These are phyloP conservation scores for Physaria fendleri DNA, from an alignment of 345 rosid genomes.

Conservation along the genomic window DNA sequence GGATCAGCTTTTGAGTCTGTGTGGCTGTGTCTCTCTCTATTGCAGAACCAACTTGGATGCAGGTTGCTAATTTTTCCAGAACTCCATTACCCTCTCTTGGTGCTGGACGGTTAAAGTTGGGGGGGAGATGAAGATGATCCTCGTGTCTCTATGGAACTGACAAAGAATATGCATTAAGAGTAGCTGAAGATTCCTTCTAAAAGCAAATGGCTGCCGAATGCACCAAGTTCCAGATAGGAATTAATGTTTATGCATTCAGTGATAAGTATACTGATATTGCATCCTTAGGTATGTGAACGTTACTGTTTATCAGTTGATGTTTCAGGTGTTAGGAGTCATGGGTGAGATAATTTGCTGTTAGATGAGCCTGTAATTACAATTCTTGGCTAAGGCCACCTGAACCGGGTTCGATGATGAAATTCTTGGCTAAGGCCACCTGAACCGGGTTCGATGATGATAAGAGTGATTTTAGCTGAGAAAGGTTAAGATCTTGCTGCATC, in stretches of 20 bases:
- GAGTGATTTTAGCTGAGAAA: too few species aligned
- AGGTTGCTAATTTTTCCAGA: conserved; percentile 86
- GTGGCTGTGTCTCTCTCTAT: conserved; percentile 12
- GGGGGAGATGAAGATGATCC: conserved; percentile 98
- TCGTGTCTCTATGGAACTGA: conserved; percentile 91
- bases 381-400: too few species aligned
- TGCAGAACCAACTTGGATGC: conserved; percentile 92
- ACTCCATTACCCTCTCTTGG: conserved; percentile 94
- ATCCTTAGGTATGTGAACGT: conserved; percentile 65
- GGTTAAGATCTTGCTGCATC: too few species aligned
- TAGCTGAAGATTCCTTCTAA: conserved; percentile 89
- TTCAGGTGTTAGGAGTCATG: conserved; percentile 8
- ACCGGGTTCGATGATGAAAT: too few species aligned
- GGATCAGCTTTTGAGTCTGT: conserved; percentile 13
- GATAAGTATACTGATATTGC: conserved; percentile 94
- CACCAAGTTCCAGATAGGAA: conserved; percentile 92
- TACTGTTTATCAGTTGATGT: not conserved
- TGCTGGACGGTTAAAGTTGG: conserved; percentile 82
- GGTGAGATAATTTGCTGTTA: conserved; percentile 4
- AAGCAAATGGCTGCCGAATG: conserved; percentile 99
- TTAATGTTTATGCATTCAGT: conserved; percentile 81
- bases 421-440: too few species aligned
- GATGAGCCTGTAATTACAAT: not conserved
- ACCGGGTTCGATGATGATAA: too few species aligned
- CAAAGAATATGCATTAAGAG: conserved; percentile 72